A percentile compares a stretch with the other conserved stretches of the same genome.
These are phyloP conservation scores for Linnemannia elongata DNA, from an alignment of 192 early-diverging fungal genomes.

Conservation along the genomic window DNA sequence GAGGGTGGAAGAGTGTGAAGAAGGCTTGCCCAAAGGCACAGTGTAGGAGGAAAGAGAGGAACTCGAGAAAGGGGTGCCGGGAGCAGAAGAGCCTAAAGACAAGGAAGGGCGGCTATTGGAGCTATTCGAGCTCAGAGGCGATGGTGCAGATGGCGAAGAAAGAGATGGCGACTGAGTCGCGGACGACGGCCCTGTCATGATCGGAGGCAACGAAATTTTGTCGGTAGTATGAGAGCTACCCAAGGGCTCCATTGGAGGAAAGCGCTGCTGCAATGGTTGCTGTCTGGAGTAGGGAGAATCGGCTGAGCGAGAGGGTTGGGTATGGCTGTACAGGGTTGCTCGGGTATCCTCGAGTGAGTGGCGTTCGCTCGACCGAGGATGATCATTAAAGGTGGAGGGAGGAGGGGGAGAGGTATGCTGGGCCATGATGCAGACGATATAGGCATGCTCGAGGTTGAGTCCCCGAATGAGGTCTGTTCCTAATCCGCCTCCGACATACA, in stretches of 20 bases:
- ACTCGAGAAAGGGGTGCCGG: not conserved
- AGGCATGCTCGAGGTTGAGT: constrained; percentile 61
- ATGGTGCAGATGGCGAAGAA: constrained; percentile 28
- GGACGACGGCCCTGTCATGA: constrained; percentile 18
- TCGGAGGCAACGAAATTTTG: constrained; percentile 48
- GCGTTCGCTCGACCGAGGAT: constrained; percentile 21
- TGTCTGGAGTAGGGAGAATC: constrained; percentile 13
- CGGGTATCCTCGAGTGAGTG: constrained; percentile 30
- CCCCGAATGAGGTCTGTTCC: constrained; percentile 63
- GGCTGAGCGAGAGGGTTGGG: not conserved
- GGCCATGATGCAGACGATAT: constrained; percentile 64
- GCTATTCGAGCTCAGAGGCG: constrained; percentile 25
- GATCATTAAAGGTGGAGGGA: constrained; percentile 10
- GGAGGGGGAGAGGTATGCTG: constrained; percentile 18
- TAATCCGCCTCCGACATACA: constrained; percentile 72
- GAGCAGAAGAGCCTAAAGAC: constrained; percentile 11
- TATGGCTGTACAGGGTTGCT: constrained; percentile 9
- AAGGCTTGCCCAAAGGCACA: constrained; percentile 36
- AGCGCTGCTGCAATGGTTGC: constrained; percentile 10
- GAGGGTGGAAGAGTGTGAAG: constrained; percentile 24
- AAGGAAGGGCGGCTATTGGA: constrained; percentile 11
- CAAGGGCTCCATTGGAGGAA: not conserved
- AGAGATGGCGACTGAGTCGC: constrained; percentile 13
- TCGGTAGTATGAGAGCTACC: not conserved
- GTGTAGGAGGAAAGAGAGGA: constrained; percentile 31